Conservation (phyloP, 1,284 basidiomycete genomes). For the Amylostereum areolatum region DNA sequence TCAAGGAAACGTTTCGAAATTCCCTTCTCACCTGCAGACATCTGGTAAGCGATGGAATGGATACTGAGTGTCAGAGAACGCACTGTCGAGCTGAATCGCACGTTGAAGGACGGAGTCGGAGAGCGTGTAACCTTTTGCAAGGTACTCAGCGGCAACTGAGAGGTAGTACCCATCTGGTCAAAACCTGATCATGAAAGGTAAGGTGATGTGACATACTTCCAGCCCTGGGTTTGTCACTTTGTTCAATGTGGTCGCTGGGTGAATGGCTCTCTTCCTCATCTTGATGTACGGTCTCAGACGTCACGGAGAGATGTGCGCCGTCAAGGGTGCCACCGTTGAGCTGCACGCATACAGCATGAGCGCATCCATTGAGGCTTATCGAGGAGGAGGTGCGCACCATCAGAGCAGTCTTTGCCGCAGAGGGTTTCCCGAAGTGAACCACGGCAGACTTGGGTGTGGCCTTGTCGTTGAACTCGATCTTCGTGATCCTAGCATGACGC, state of each 20-base stretch:
- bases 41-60: background rate
- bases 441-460: slow-evolving; percentile 36
- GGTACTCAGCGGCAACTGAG: slow-evolving; percentile 81
- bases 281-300: slow-evolving; percentile 54
- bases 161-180: slow-evolving; percentile 19
- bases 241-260: slow-evolving; percentile 44
- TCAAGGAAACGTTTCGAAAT: slow-evolving; percentile 80
- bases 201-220: slow-evolving; percentile 48
- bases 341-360: slow-evolving; percentile 25
- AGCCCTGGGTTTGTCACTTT: slow-evolving; percentile 78
- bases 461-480: slow-evolving; percentile 46
- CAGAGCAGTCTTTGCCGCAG: slow-evolving; percentile 74
- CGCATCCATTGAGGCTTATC: background rate
- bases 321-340: slow-evolving; percentile 71
- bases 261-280: slow-evolving; percentile 39
- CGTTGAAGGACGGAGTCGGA: slow-evolving; percentile 76
- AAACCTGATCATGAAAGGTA: background rate
- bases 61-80: slow-evolving; percentile 19
- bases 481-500: slow-evolving; percentile 42
- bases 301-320: slow-evolving; percentile 52
- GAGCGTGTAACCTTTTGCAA: slow-evolving; percentile 80
- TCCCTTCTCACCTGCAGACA: slow-evolving; percentile 64
- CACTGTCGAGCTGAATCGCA: slow-evolving; percentile 85
- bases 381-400: slow-evolving; percentile 41
- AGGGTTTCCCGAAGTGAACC: slow-evolving; percentile 70